Evolutionary conservation across 2,329 filamentous ascomycete species (phyloP).

Genomic region (Phyllosticta citriasiana): DNA sequence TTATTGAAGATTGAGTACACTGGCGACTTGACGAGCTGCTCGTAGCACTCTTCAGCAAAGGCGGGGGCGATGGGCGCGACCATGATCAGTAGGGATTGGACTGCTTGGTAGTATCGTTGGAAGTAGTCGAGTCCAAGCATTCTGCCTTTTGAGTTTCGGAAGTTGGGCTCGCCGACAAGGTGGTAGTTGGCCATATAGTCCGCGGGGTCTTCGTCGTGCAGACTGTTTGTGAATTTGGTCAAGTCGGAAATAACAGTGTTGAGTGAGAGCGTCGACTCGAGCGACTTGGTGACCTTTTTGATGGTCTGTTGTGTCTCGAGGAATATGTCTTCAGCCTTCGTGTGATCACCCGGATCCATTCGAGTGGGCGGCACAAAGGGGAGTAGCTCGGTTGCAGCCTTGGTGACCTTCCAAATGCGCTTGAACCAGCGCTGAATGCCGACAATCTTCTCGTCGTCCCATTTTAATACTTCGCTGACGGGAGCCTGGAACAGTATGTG

Average conservation of each 20-base stretch:
- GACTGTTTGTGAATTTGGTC: conserved; percentile 66
- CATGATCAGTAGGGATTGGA: conserved; percentile 53
- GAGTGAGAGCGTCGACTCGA: conserved; percentile 62
- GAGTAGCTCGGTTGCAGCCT: not conserved
- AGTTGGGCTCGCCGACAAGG: conserved; percentile 27
- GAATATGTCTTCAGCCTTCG: conserved; percentile 43
- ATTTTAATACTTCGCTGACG: conserved; percentile 72
- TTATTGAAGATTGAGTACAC: conserved; percentile 12
- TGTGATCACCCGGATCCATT: conserved; percentile 20
- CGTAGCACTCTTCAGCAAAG: conserved; percentile 74
- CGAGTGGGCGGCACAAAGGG: not conserved
- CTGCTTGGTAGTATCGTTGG: conserved; percentile 25
- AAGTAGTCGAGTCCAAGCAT: conserved; percentile 21
- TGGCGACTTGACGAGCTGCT: conserved; percentile 38
- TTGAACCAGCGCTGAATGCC: conserved; percentile 75
- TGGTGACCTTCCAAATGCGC: conserved; percentile 45
- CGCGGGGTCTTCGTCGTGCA: conserved; percentile 18
- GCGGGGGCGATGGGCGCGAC: conserved; percentile 72
- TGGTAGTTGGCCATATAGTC: conserved; percentile 30
- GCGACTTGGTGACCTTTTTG: conserved; percentile 54
- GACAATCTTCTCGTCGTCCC: conserved; percentile 74
- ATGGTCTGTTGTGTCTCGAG: conserved; percentile 59
- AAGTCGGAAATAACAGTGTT: conserved; percentile 79
- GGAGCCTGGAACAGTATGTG: conserved; percentile 87
- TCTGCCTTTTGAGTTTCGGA: conserved; percentile 29